Conservation (phyloP, 495 filamentous ascomycete genomes). For the Aspergillus avenaceus region DNA sequence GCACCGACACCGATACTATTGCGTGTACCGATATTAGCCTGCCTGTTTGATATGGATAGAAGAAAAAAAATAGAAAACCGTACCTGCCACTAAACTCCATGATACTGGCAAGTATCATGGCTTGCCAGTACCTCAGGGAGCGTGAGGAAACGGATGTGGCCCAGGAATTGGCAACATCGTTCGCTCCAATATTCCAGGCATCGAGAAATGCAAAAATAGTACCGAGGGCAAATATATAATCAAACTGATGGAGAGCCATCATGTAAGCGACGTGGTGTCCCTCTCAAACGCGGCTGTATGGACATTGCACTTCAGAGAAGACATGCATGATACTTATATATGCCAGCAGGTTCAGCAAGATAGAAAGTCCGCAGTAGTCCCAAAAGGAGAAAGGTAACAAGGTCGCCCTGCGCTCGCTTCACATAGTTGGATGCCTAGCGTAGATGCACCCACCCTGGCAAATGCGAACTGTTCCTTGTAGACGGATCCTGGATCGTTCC, state of each 20-base stretch:
- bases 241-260: slow-evolving; percentile 15
- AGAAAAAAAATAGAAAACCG: background rate
- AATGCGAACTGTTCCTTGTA: background rate
- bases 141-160: slow-evolving; percentile 19
- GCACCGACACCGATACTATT: slow-evolving; percentile 17
- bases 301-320: background rate
- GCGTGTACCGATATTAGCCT: background rate
- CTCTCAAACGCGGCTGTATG: too few species aligned
- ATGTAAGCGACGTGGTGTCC: background rate
- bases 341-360: background rate
- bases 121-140: slow-evolving; percentile 16
- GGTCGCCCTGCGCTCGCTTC: background rate
- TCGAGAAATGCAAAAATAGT: slow-evolving; percentile 20
- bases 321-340: background rate
- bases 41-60: background rate
- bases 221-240: slow-evolving; percentile 16
- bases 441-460: background rate
- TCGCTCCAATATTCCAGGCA: slow-evolving; percentile 20
- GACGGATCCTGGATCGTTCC: background rate
- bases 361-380: too few species aligned
- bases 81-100: slow-evolving; percentile 18
- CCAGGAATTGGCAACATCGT: slow-evolving; percentile 20
- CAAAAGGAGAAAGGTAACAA: background rate
- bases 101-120: slow-evolving; percentile 13
- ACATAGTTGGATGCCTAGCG: background rate